Percentiles rank a stretch among this genome's conserved stretches.
Conservation (phyloP, 768 basidiomycete genomes). For the Tylopilus intermedius region DNA sequence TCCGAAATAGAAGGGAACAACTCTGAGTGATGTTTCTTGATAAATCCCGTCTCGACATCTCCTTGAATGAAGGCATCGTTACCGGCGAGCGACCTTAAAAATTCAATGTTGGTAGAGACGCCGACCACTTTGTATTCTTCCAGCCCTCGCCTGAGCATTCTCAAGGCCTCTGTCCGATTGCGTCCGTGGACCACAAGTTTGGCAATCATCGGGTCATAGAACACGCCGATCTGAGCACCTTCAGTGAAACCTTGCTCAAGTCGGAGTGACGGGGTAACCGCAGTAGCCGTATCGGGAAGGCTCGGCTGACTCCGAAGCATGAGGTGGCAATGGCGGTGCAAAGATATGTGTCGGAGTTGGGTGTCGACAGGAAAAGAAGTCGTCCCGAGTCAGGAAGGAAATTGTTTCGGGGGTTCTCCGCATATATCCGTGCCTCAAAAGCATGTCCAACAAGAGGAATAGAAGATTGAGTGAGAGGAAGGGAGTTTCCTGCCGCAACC, state of each 20-base stretch:
- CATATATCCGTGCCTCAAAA: conserved; percentile 93
- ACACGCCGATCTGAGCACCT: conserved; percentile 78
- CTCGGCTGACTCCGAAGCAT: conserved; percentile 21
- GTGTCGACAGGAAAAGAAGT: conserved; percentile 77
- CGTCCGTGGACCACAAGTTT: conserved; percentile 87
- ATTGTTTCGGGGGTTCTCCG: conserved; percentile 88
- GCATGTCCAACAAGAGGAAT: conserved; percentile 90
- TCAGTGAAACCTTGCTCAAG: conserved; percentile 85
- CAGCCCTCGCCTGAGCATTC: conserved; percentile 72
- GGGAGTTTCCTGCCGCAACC: conserved; percentile 85
- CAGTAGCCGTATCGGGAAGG: conserved; percentile 20
- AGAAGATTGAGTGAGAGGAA: conserved; percentile 70
- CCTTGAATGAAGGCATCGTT: conserved; percentile 71
- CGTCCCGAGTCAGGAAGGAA: conserved; percentile 90
- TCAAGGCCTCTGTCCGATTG: conserved; percentile 78
- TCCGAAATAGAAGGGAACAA: conserved; percentile 66
- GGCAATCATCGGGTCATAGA: conserved; percentile 89
- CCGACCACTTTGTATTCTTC: conserved; percentile 90
- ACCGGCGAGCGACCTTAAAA: conserved; percentile 71
- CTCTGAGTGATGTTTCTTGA: conserved; percentile 79
- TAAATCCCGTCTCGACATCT: conserved; percentile 91
- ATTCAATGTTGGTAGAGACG: conserved; percentile 88
- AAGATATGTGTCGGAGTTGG: conserved; percentile 66
- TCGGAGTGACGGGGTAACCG: conserved; percentile 60
- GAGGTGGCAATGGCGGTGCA: conserved; percentile 42